Conservation (phyloP, 768 basidiomycete genomes). For the Termitomyces sp. region DNA sequence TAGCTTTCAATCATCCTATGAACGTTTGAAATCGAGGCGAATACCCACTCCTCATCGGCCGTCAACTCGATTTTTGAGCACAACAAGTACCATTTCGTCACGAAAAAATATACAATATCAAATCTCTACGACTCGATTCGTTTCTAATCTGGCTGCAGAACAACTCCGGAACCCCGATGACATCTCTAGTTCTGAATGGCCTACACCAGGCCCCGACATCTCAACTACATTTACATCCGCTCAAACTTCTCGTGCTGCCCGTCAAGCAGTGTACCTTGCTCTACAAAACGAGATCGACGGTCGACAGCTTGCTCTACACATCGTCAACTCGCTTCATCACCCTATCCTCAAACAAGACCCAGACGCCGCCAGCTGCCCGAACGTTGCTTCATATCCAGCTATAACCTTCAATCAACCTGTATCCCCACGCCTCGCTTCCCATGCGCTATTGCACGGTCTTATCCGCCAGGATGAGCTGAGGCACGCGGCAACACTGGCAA, state of each 20-base stretch:
- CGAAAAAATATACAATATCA: not conserved
- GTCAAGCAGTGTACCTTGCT: constrained; percentile 43
- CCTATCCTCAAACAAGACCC: constrained; percentile 24
- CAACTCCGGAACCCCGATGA: not conserved
- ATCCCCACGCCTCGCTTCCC: constrained; percentile 55
- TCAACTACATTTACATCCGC: constrained; percentile 9
- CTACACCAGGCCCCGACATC: not conserved
- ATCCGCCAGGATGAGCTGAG: constrained; percentile 42
- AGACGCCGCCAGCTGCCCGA: constrained; percentile 12
- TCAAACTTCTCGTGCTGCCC: constrained; percentile 19
- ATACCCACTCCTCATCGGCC: not conserved
- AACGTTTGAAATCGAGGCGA: not conserved
- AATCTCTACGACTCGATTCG: not conserved
- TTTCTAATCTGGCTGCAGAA: constrained; percentile 1
- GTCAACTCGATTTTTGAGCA: not conserved
- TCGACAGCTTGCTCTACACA: constrained; percentile 44
- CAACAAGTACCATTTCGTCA: not conserved
- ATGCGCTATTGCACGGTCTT: constrained; percentile 60
- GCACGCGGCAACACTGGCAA: constrained; percentile 44
- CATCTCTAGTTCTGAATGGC: not conserved
- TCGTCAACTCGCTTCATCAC: constrained; percentile 42
- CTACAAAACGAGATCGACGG: constrained; percentile 29
- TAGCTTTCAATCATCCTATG: not conserved
- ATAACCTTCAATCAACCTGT: constrained; percentile 45
- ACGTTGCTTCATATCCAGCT: constrained; percentile 24